Conservation (phyloP, 1,284 basidiomycete genomes). For the Leccinum angustisporum region DNA sequence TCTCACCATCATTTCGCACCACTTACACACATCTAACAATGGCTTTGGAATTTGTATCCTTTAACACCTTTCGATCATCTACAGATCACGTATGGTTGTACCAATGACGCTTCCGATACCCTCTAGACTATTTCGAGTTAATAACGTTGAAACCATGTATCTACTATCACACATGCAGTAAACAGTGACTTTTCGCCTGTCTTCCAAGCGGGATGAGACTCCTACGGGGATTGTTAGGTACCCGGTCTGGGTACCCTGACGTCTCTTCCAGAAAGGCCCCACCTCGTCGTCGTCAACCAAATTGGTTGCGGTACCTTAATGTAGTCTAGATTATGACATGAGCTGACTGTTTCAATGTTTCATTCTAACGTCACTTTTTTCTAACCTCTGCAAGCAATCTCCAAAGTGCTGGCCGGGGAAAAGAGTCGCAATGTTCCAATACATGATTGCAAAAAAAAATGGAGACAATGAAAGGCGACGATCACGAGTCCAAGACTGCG, state of each 20-base stretch:
- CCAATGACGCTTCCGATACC: conserved; percentile 28
- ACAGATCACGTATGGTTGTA: conserved; percentile 26
- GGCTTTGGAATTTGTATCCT: conserved; percentile 31
- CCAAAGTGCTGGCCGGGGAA: not conserved
- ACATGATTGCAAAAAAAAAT: not conserved
- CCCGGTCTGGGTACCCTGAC: not conserved
- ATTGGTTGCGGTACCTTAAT: conserved; percentile 8
- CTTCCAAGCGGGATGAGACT: not conserved
- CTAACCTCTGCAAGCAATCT: not conserved
- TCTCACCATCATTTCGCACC: conserved; percentile 29
- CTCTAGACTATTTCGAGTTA: conserved; percentile 30
- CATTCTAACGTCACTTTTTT: conserved; percentile 9
- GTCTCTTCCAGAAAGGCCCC: not conserved
- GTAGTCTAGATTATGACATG: not conserved
- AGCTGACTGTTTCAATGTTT: not conserved
- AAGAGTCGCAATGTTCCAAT: not conserved
- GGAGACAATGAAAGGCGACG: not conserved
- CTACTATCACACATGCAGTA: conserved; percentile 22
- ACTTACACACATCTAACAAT: conserved; percentile 20
- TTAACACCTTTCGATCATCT: conserved; percentile 16
- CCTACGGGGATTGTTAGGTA: not conserved
- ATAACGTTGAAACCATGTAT: conserved; percentile 32
- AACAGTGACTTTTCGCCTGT: conserved; percentile 1
- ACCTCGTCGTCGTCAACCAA: conserved; percentile 3
- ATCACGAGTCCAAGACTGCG: not conserved